phyloP scores from a whole-genome alignment of 2,329 filamentous ascomycete species.

The Trichoderma harzianum region DNA sequence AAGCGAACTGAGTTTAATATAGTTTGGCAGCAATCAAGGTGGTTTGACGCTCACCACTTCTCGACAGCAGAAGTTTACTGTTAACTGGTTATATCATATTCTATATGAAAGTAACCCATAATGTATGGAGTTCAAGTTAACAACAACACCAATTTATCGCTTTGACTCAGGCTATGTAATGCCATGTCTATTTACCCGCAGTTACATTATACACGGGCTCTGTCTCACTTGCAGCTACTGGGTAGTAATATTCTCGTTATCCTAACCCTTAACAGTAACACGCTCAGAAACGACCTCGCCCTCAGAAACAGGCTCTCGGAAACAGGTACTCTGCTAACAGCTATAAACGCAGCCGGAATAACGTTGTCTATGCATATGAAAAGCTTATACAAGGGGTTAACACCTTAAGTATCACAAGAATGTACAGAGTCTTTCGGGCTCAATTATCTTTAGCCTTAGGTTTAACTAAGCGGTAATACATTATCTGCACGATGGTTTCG shows the following conservation, averaged over 20 bases:
- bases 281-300: not conserved
- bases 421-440: not conserved
- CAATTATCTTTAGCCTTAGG: not conserved
- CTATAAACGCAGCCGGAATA: not conserved
- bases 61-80: not conserved
- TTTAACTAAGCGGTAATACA: rapidly evolving
- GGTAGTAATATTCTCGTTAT: not conserved
- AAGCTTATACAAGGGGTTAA: not conserved
- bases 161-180: too few species aligned
- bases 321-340: not conserved
- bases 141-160: too few species aligned
- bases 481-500: not conserved
- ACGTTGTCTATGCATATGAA: not conserved
- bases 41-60: not conserved
- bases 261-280: not conserved
- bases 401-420: not conserved
- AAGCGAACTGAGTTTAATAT: not conserved
- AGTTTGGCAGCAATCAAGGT: not conserved
- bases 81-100: not conserved
- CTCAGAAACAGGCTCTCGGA: not conserved
- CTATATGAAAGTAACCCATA: not conserved
- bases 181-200: too few species aligned
- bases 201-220: not conserved
- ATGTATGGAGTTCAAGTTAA: not conserved
- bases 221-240: not conserved